Conservation (phyloP, 2,329 filamentous ascomycete species). For the Sclerotinia subarctica region DNA sequence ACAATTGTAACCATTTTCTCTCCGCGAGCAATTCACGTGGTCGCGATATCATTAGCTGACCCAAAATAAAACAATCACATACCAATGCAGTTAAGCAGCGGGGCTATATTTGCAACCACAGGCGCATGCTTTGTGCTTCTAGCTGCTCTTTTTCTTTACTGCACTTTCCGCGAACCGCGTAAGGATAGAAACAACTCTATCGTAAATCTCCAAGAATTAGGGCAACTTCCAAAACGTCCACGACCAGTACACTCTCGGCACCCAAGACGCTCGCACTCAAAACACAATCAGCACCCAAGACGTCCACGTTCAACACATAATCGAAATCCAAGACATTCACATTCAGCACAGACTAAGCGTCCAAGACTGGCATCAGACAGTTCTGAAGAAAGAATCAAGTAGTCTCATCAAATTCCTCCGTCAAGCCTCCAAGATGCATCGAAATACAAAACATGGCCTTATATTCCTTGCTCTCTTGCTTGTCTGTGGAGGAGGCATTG, state of each 20-base stretch:
- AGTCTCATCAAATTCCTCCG: neutral
- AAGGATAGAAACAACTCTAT: neutral
- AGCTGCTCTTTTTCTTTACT: neutral
- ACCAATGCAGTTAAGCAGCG: neutral
- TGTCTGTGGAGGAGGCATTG: neutral
- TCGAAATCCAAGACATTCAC: neutral
- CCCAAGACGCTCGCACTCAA: neutral
- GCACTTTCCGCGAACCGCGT: neutral
- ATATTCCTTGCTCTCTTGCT: neutral
- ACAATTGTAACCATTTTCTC: neutral
- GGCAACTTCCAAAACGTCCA: neutral
- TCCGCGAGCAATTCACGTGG: neutral
- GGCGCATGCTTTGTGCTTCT: constrained; percentile 5
- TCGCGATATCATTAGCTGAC: neutral
- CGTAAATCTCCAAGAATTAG: neutral
- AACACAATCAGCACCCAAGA: neutral
- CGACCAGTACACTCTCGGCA: neutral
- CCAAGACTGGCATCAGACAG: neutral
- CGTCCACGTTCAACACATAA: neutral
- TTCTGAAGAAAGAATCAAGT: neutral
- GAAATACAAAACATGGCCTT: neutral
- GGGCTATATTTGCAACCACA: neutral
- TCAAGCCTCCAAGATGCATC: neutral
- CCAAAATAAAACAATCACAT: neutral
- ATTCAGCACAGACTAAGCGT: neutral